phyloP scores from a whole-genome alignment of 2,329 filamentous ascomycete species.

The Trichoderma lentiforme region DNA sequence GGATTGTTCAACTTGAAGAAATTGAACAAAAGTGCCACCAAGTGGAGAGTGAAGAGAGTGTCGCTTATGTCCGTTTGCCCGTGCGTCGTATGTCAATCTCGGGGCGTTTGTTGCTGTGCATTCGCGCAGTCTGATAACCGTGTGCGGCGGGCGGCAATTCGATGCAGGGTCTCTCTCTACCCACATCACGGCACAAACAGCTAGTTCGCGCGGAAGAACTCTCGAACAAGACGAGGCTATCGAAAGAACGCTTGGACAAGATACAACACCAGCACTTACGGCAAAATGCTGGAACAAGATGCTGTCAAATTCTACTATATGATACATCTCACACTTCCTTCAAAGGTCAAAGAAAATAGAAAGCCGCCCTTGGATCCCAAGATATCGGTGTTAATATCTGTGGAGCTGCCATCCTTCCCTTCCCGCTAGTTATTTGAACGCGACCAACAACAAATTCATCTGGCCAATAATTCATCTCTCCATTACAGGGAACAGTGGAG shows the following conservation, averaged over 20 bases:
- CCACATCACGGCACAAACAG: neutral
- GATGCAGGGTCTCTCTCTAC: neutral
- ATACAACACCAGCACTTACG: neutral
- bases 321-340: neutral
- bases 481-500: neutral
- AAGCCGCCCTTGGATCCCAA: neutral
- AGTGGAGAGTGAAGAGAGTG: neutral
- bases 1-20: neutral
- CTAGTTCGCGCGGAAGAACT: neutral
- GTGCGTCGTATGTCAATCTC: neutral
- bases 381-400: neutral
- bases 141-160: neutral
- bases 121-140: neutral
- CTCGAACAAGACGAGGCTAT: neutral
- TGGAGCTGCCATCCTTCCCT: neutral
- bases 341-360: neutral
- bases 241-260: neutral
- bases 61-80: neutral
- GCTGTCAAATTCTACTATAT: neutral
- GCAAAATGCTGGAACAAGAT: neutral
- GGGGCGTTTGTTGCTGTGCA: neutral
- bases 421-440: neutral
- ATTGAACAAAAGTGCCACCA: neutral
- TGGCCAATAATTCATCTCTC: slow-evolving; percentile 3
- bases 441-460: neutral